phyloP scores from a whole-genome alignment of 768 basidiomycete genomes.

The Cubamyces sp. region DNA sequence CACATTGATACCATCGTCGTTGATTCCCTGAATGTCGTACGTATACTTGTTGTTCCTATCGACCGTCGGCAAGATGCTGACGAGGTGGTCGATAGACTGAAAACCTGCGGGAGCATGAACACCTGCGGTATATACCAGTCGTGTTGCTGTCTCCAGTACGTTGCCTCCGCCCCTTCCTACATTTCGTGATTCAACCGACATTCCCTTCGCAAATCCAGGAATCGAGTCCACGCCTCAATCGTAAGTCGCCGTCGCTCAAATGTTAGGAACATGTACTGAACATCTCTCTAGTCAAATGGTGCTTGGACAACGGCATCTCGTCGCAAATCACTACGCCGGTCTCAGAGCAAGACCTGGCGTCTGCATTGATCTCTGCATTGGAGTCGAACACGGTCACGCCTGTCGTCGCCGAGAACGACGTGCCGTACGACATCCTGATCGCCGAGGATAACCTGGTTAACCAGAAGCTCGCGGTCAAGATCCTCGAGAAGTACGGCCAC shows the following conservation, averaged over 20 bases:
- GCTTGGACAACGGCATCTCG: conserved; percentile 93
- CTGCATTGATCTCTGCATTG: conserved; percentile 90
- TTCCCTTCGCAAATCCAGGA: conserved; percentile 21
- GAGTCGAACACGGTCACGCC: conserved; percentile 94
- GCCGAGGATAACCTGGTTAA: conserved; percentile 98
- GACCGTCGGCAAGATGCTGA: background rate
- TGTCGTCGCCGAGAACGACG: conserved; percentile 82
- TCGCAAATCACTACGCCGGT: conserved; percentile 94
- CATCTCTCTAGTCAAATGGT: conserved; percentile 80
- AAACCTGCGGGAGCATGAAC: conserved; percentile 87
- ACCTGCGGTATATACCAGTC: conserved; percentile 94
- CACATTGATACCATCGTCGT: conserved; percentile 96
- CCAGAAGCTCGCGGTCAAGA: conserved; percentile 95
- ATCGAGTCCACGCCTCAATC: conserved; percentile 72
- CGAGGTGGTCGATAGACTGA: conserved; percentile 63
- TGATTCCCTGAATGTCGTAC: conserved; percentile 82
- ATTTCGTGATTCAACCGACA: conserved; percentile 1
- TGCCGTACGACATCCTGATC: conserved; percentile 89
- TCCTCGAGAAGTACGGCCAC: conserved; percentile 95
- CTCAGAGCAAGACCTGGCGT: conserved; percentile 83
- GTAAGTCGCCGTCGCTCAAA: conserved; percentile 47
- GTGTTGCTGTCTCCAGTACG: conserved; percentile 80
- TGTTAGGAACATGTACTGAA: conserved; percentile 30
- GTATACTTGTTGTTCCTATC: conserved; percentile 37
- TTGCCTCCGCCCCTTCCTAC: background rate